phyloP scores from a whole-genome alignment of 2,329 filamentous ascomycete genomes.

The Beauveria varroae region DNA sequence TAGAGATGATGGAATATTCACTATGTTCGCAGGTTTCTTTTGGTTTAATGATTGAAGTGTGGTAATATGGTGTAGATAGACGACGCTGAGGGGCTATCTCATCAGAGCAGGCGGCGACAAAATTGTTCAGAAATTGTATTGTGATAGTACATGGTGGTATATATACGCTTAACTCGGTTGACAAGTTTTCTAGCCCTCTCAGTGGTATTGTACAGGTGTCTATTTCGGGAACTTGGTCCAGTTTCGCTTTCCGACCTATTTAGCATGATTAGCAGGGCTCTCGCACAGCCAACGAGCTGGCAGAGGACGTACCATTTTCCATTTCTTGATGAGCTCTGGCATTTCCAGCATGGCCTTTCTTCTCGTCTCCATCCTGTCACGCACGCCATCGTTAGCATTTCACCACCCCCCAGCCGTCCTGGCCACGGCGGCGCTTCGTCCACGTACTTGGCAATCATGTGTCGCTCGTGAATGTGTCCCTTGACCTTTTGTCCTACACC shows the following conservation, averaged over 20 bases:
- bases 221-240: constrained; percentile 54
- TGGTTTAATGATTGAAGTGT: neutral
- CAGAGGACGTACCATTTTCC: constrained; percentile 71
- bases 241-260: constrained; percentile 44
- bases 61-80: too few relatives aligned
- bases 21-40: neutral
- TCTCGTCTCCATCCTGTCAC: constrained; percentile 68
- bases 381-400: constrained; percentile 22
- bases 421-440: too few relatives aligned
- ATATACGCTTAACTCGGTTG: constrained; percentile 9
- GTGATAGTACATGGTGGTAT: constrained; percentile 22
- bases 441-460: constrained; percentile 64
- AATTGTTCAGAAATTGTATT: constrained; percentile 20
- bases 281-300: neutral
- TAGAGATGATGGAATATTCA: neutral
- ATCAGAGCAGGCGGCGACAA: neutral
- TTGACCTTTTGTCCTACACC: constrained; percentile 90
- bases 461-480: constrained; percentile 89
- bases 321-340: constrained; percentile 83
- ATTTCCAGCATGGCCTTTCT: constrained; percentile 91
- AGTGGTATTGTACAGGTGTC: constrained; percentile 15
- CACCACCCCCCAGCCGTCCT: too few relatives aligned
- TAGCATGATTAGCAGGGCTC: constrained; percentile 25
- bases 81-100: neutral
- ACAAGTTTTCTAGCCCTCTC: neutral